Evolutionary conservation across 345 rosid species (phyloP).

Genomic region (Eucalyptus paniculata): DNA sequence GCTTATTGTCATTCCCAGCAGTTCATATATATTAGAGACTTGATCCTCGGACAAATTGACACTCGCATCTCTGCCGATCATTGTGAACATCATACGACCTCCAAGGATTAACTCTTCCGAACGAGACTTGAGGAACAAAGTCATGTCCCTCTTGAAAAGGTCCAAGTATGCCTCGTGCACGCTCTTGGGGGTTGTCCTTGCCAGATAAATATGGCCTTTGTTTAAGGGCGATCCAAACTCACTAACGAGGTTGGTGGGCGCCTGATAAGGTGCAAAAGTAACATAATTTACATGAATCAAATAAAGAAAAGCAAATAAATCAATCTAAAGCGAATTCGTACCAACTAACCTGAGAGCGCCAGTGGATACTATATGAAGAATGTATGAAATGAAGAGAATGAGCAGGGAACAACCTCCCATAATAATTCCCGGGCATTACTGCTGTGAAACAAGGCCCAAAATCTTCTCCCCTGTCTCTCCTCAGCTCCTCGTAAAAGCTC

Average conservation of each 20-base stretch:
- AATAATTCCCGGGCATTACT: neutral
- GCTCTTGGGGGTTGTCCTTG: neutral
- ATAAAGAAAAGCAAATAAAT: neutral
- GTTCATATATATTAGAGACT: neutral
- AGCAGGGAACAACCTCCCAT: neutral
- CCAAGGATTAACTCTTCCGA: neutral
- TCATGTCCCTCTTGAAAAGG: neutral
- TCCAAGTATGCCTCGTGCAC: neutral
- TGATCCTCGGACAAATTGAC: neutral
- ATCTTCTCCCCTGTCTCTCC: neutral
- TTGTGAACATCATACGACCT: neutral
- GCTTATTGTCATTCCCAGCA: neutral
- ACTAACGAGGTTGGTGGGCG: neutral
- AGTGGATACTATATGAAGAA: neutral
- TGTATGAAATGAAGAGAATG: neutral
- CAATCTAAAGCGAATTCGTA: neutral
- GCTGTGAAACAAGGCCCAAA: neutral
- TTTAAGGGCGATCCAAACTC: neutral
- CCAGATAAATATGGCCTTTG: neutral
- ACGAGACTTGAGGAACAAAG: neutral
- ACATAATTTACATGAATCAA: neutral
- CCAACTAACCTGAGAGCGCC: neutral
- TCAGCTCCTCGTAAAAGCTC: neutral
- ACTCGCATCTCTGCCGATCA: neutral
- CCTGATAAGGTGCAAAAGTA: neutral